A percentile compares a stretch with the other conserved stretches of the same genome.
These are phyloP conservation scores for Bothriochloa decipiens DNA, from an alignment of 176 grass and related monocot genomes.

Conservation along the genomic window DNA sequence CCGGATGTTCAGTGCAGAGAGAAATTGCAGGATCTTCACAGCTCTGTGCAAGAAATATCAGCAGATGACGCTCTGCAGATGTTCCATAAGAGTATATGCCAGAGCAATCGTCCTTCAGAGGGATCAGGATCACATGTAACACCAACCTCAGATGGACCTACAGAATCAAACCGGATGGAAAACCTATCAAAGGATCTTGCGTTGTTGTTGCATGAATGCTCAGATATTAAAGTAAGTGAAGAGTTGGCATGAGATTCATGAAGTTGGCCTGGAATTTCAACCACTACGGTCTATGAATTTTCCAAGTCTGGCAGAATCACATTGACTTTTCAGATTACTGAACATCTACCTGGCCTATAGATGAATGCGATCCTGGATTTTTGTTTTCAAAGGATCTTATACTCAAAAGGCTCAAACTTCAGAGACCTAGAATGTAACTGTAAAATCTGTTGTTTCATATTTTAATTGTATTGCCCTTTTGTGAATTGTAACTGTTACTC, in stretches of 20 bases:
- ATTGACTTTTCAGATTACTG: too few species aligned
- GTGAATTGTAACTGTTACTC: conserved; percentile 3
- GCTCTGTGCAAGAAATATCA: conserved; percentile 57
- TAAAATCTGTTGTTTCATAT: conserved; percentile 3
- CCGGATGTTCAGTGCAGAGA: conserved; percentile 44
- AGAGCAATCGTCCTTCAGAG: conserved; percentile 1
- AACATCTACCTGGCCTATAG: background rate
- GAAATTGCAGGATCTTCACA: conserved; percentile 43
- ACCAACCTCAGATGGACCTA: conserved; percentile 2
- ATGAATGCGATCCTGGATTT: background rate
- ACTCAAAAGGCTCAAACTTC: background rate
- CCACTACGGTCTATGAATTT: background rate
- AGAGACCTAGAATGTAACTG: background rate
- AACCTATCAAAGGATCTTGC: conserved; percentile 48
- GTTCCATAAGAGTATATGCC: conserved; percentile 47
- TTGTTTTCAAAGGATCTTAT: background rate
- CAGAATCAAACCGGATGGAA: conserved; percentile 48
- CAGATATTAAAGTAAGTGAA: conserved; percentile 49
- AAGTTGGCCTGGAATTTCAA: background rate
- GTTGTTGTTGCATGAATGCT: conserved; percentile 40
- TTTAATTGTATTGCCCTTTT: background rate
- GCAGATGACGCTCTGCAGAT: conserved; percentile 54
- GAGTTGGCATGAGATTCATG: conserved; percentile 41
- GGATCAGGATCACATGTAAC: conserved; percentile 29
- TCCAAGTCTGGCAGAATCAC: background rate